These are phyloP conservation scores for Schwanniomyces sp. DNA, from an alignment of 805 yeast genomes.

Conservation along the genomic window DNA sequence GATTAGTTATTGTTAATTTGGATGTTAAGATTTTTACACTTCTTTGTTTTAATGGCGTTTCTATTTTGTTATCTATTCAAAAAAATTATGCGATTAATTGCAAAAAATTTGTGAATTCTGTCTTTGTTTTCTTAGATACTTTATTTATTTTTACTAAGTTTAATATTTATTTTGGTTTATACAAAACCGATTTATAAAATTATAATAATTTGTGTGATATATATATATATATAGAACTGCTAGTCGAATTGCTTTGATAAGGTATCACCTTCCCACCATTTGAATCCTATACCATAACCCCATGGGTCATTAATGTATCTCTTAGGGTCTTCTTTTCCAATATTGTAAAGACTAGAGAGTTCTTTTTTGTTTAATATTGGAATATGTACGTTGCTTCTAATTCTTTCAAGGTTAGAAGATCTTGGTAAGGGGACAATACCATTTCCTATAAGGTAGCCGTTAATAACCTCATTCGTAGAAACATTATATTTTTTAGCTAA, in stretches of 20 bases:
- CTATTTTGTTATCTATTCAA: too few species aligned
- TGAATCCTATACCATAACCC: constrained; percentile 38
- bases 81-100: too few species aligned
- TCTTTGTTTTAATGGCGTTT: too few species aligned
- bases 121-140: too few species aligned
- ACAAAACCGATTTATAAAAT: too few species aligned
- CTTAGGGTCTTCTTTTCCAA: constrained; percentile 29
- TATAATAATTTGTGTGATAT: too few species aligned
- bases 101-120: too few species aligned
- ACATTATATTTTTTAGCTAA: constrained; percentile 59
- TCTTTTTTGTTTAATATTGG: constrained; percentile 41
- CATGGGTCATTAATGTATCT: constrained; percentile 33
- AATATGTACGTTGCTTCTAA: constrained; percentile 36
- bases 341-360: constrained; percentile 24
- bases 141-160: too few species aligned
- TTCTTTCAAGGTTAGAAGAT: constrained; percentile 67
- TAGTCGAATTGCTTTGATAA: constrained; percentile 30
- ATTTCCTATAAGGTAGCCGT: constrained; percentile 59
- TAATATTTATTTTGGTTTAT: too few species aligned
- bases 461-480: constrained; percentile 54
- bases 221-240: neutral
- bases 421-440: constrained; percentile 69
- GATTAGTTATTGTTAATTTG: too few species aligned
- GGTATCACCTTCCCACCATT: constrained; percentile 36
- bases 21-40: too few species aligned